Evolutionary conservation across 176 grass and related monocot species (phyloP).

Genomic region (sorghum (Sorghum bicolor)): Sorghum_bicolor_NCBIv3 NC_012873.2:58923001-58923500

Average conservation of each 20-base stretch:
- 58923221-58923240: constrained; percentile 23
- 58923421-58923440: neutral
- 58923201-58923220: constrained; percentile 5
- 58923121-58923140: neutral
- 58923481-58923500: constrained; percentile 4
- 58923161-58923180: neutral
- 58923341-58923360: neutral
- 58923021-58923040: constrained; percentile 18
- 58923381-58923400: neutral
- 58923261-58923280: neutral
- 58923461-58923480: constrained; percentile 16
- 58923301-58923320: neutral
- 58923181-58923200: neutral
- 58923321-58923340: neutral
- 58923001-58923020: constrained; percentile 29
- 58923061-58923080: constrained; percentile 10
- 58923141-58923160: neutral
- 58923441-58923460: constrained; percentile 7
- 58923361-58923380: neutral
- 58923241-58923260: constrained; percentile 11
- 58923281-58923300: neutral
- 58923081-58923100: neutral
- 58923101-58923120: constrained; percentile 3
- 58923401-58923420: neutral
- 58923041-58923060: constrained; percentile 11